These are phyloP conservation scores for Rhodotorula kratochvilovae DNA, from an alignment of 768 basidiomycete genomes.

Conservation along the genomic window DNA sequence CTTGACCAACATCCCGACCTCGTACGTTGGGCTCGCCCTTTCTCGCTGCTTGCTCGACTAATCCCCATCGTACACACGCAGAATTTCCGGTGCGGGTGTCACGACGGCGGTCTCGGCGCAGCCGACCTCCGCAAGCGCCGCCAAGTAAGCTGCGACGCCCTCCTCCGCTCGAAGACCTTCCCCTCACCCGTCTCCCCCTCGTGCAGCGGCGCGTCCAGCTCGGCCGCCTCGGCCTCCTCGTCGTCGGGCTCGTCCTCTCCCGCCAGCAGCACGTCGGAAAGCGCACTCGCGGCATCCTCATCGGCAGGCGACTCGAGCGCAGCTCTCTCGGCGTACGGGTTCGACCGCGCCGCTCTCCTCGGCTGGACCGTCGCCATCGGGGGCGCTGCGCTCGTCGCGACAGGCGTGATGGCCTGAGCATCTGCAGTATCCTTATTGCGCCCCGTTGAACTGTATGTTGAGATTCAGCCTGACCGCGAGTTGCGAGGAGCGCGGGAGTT, in stretches of 20 bases:
- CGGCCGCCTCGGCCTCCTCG: not conserved
- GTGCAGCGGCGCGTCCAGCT: too few species aligned
- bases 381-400: constrained; percentile 11
- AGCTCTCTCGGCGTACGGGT: not conserved
- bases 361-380: constrained; percentile 12
- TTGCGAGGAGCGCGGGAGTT: too few species aligned
- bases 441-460: too few species aligned
- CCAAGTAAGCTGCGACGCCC: not conserved
- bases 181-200: not conserved
- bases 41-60: not conserved
- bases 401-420: not conserved
- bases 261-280: not conserved
- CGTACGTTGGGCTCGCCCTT: not conserved
- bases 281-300: not conserved
- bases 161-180: not conserved
- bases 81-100: constrained; percentile 4
- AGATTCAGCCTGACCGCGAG: too few species aligned
- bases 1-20: constrained; percentile 16
- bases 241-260: not conserved
- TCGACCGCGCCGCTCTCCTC: not conserved
- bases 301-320: not conserved
- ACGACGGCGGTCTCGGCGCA: constrained; percentile 12
- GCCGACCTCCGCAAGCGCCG: not conserved
- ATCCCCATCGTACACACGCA: not conserved
- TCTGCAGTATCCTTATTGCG: too few species aligned